Evolutionary conservation across 2,329 filamentous ascomycete species (phyloP), one percentile per base, ranked within the genome.

Genomic region (Sclerotinia glacialis): DNA sequence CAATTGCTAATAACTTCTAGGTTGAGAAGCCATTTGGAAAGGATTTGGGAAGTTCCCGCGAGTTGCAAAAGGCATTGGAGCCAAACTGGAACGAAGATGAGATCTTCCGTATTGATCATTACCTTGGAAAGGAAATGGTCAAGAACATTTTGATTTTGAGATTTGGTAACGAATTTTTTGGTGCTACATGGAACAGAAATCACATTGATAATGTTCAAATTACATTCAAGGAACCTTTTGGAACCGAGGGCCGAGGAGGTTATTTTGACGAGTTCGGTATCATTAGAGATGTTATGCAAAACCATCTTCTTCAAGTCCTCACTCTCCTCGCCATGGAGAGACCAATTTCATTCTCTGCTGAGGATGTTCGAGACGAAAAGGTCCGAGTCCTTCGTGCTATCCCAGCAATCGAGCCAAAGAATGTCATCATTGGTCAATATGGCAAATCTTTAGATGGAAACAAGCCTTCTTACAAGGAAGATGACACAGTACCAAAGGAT

Each of bases 191-290:
- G 95, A 99, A 98, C 84, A 88, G 95, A 73, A 93, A 97, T 80
- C 94, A 98, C 84, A 99, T 99, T 82, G 95, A 98, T 82, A 99
- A 97, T 76, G 90, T 99, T 60, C 95, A 98, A 83, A 98, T 99
- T 78, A 92, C 95, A 58, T 99, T 99, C 86, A 99, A 99, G 84
- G 95, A 99, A 83, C 95, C 95, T 9, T 99, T 99, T 76, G 96
- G 95, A 74, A 99, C 95, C 28, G 95, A 99, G 79, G 96, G 95
- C 65, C 91, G 95, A 77, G 95, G 96, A 71, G 95, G 95, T 66
- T 99, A 99, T 83, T 99, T 99, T 78, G 96, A 99, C 77, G 95
- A 99, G 82, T 99, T 99, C 75, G 96, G 95, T 77, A 99, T 99
- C 79, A 93, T 99, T 76, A 93, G 96, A 78, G 96, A 99, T 83